These are phyloP conservation scores for Oryza glaberrima DNA, from an alignment of 176 grass and related monocot species.

Conservation along the genomic window DNA sequence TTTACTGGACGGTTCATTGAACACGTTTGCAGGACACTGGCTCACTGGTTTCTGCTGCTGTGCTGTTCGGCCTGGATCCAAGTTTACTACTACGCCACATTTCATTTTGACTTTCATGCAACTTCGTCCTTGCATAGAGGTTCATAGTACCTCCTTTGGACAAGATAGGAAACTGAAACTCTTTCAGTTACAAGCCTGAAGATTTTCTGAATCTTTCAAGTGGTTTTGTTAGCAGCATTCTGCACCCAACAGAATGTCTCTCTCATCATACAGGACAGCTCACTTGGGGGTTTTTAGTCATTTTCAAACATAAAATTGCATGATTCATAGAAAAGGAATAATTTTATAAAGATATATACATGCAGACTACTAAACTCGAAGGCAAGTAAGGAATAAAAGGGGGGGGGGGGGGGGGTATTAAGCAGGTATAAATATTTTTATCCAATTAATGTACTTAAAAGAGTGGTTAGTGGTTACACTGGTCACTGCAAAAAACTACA, in stretches of 20 bases:
- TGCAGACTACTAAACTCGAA: neutral
- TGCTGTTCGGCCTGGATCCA: conserved; percentile 34
- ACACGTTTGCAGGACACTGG: neutral
- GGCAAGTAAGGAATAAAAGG: neutral
- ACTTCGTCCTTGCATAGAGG: neutral
- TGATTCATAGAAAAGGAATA: neutral
- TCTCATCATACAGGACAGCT: neutral
- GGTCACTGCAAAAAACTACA: neutral
- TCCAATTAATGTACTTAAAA: conserved; percentile 3
- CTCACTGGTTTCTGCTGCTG: neutral
- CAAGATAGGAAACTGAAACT: neutral
- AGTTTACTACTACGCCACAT: conserved; percentile 20
- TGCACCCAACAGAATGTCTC: neutral
- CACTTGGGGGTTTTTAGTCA: conserved; percentile 24
- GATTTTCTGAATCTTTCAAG: neutral
- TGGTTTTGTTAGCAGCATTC: neutral
- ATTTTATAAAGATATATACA: neutral
- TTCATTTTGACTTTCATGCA: conserved; percentile 33
- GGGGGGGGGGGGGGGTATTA: too few species aligned
- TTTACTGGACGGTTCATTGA: conserved; percentile 24
- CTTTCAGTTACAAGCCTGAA: neutral
- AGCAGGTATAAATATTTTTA: neutral
- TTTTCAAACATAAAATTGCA: conserved; percentile 24
- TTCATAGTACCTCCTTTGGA: neutral
- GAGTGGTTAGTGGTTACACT: neutral